These are phyloP conservation scores for Plectosphaerella plurivora DNA, from an alignment of 2,329 filamentous ascomycete species.

Conservation along the genomic window DNA sequence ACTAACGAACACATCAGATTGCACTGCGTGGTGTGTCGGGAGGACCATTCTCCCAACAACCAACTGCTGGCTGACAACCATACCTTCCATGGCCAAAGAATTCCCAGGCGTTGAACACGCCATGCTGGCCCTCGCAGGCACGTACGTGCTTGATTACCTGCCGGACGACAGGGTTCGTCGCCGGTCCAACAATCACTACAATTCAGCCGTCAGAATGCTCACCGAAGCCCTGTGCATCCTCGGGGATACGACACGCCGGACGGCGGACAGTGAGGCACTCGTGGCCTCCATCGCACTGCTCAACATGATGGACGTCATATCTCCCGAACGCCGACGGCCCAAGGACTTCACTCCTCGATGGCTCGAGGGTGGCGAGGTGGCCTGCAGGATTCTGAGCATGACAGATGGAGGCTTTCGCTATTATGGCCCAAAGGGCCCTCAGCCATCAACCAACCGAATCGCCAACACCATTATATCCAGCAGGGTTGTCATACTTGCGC, in stretches of 20 bases:
- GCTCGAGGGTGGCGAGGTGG: slow-evolving; percentile 29
- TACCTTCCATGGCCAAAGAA: slow-evolving; percentile 29
- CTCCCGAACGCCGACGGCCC: slow-evolving; percentile 27
- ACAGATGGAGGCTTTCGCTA: slow-evolving; percentile 31
- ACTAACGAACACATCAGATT: slow-evolving; percentile 18
- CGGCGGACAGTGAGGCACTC: background rate
- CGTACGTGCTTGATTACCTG: slow-evolving; percentile 36
- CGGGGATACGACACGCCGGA: background rate
- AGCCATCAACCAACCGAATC: slow-evolving; percentile 25
- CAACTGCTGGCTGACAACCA: slow-evolving; percentile 34
- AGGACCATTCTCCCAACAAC: slow-evolving; percentile 30
- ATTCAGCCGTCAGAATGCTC: slow-evolving; percentile 25
- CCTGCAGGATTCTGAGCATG: slow-evolving; percentile 26
- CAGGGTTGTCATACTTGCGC: slow-evolving; percentile 31
- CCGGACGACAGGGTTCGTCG: slow-evolving; percentile 24
- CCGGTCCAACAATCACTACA: slow-evolving; percentile 24
- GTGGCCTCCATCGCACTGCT: slow-evolving; percentile 19
- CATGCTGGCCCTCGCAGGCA: slow-evolving; percentile 33
- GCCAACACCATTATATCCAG: slow-evolving; percentile 35
- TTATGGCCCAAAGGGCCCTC: slow-evolving; percentile 26
- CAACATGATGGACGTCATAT: slow-evolving; percentile 18
- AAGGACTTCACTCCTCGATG: slow-evolving; percentile 29
- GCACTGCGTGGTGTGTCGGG: slow-evolving; percentile 34
- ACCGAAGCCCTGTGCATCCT: slow-evolving; percentile 8
- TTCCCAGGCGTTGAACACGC: slow-evolving; percentile 27